Evolutionary conservation across 768 basidiomycete genomes (phyloP), one percentile per base, ranked within the genome.

Genomic region (Tephrocybe rancida): DNA sequence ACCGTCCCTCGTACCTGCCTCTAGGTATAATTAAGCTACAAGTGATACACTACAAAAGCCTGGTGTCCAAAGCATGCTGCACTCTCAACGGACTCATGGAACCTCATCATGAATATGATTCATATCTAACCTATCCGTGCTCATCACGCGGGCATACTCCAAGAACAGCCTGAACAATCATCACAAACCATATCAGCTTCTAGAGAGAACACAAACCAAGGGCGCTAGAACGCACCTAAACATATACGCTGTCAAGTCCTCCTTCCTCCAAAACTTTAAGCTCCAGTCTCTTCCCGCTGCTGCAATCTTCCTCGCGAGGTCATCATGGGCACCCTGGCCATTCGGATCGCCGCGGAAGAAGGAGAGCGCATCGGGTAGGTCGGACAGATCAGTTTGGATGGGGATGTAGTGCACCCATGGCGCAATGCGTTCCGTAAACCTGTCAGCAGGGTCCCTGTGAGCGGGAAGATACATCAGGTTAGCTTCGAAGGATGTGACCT

Each of bases 401-500:
- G 88, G 88, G 11, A 90, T 74, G 59, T 86, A 91, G 65, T 91
- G 88, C 2, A 87, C 79, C 86, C 86, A 88, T 0, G 86, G 83
- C 24, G 70, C 75, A 44, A 82, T 70, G 24, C 82, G 74, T 52
- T 83, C 80, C 1, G 62, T 71, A 53, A 74, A 84, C 82, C 81
- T 82, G 48, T 9, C 26, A 49, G 14, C 2, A 43, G 5, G 13
- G 14, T 25, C 19, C 37, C 24, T 11, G 16, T 9, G 39, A 41
- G 8, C 13, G 32, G 10, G 34, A 32, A 25, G 3, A 14, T 1
- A 13, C 44, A 13, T 14, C 25, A 38, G 30, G 18, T 38, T 38
- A 22, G 21, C 16, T 37, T 37, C 21, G 25, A 19, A 25, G 26
- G 29, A 44, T n/a, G 9, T n/a, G 24, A 61, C 68, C 19, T 64